Base-by-base conservation (phyloP, 768 basidiomycete genomes). In the Nevesoporus exiguus region DNA sequence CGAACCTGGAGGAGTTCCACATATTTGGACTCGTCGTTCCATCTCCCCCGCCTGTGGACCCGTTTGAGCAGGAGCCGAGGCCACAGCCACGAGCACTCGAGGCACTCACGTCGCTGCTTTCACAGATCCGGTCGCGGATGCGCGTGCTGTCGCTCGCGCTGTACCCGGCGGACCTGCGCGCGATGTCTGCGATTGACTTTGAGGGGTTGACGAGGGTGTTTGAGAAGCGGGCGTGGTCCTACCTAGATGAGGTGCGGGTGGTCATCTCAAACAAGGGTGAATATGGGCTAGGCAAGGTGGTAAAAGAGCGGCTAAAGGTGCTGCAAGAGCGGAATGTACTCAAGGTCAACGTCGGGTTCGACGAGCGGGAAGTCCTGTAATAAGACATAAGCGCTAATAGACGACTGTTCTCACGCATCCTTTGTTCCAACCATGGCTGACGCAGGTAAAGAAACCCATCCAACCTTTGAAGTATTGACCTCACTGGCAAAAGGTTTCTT, bases 401-500 rank as follows among this genome's bases (percentile, higher is more conserved):
- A 54, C 47, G 50, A 24, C 22, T 7, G n/a, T 67, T 65, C 64
- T 47, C 64, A 65, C 64, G 55, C 62, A 13, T 51, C 43, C 48
- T 42, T 52, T 48, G 51, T 56, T 15, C 3, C 59, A 55, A 66
- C 64, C 57, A 84, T 84, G 83, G 83, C 83, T 22, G 83, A 84
- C 69, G 81, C 82, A 72, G 79, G 80, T 67, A 64, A 73, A 21
- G 47, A 55, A 10, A n/a, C 34, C 1, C 40, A 5, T 29, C 22
- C 36, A 15, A 25, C 15, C 25, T 27, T 3, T 15, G 14, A 5
- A n/a, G 34, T 22, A 8, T 31, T 51, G n/a, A 53, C 27, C 14
- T 60, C 64, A 55, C 5, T 31, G 17, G 31, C 44, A 34, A 64
- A 53, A 85, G 90, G 90, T 27, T 91, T 91, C 70, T 91, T 93